Evolutionary conservation across 2,329 filamentous ascomycete genomes (phyloP), one percentile per base, ranked within the genome.

Genomic region (Sarocladium strictum): DNA sequence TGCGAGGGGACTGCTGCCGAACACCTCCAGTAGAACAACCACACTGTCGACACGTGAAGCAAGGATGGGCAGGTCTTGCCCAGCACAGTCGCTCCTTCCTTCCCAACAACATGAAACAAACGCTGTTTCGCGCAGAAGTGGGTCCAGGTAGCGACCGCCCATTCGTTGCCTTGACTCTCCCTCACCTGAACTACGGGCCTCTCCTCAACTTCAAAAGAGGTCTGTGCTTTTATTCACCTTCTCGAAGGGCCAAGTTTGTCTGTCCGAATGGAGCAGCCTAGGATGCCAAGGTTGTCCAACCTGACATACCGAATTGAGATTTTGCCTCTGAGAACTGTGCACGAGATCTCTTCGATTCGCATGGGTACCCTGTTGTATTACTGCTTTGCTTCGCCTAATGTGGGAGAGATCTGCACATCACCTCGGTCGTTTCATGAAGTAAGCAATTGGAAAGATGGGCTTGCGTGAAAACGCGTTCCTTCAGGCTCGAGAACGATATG

Each of bases 101-200:
- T 29, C 23, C 26, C 47, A 35, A 51, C 23, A 35, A 21, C 17
- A 33, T 51, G 47, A 51, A 51, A 51, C 47, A 35, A 12, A n/a
- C 47, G 47, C 14, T 51, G 47, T 51, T 51, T 51, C 47, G 27
- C 47, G 21, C 47, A 7, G 15, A 33, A 51, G 27, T 15, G 47
- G 47, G 21, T 5, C 47, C 6, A 3, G 4, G 4, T 19, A 14
- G n/a, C 14, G 10, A 19, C n/a, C 29, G 26, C n/a, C 17, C 27
- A 33, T 35, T 51, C 7, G 47, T 29, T 35, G 47, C 47, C 26
- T 35, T 23, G 14, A 23, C 27, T 17, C 23, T 4, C 35, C n/a
- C 47, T 51, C 47, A 51, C 47, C 47, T 51, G 47, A 51, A 51
- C 27, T 35, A 29, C 47, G 47, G 47, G 27, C 27, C 47, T 27